Percentiles rank a stretch among this genome's conserved stretches.
Evolutionary conservation across 805 yeast genomes (phyloP).

Genomic region (Lachancea sp.): DNA sequence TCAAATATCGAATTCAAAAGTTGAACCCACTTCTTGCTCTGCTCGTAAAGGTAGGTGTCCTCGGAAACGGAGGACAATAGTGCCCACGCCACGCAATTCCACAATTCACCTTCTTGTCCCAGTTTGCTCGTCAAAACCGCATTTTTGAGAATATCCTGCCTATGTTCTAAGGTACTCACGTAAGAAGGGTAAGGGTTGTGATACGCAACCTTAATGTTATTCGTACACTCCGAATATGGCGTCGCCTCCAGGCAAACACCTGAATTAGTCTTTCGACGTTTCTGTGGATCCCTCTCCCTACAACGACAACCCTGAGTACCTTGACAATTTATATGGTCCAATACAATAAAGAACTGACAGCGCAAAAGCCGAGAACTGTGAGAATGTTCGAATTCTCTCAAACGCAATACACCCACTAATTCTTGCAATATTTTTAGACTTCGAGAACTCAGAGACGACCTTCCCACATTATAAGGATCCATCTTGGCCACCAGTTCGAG

Average conservation of each 20-base stretch:
- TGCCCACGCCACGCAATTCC: slow-evolving; percentile 27
- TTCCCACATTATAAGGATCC: slow-evolving; percentile 26
- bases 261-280: slow-evolving; percentile 14
- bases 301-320: background rate
- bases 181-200: slow-evolving; percentile 15
- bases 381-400: slow-evolving; percentile 10
- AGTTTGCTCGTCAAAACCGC: slow-evolving; percentile 17
- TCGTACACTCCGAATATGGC: background rate
- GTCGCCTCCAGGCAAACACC: slow-evolving; percentile 5
- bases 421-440: slow-evolving; percentile 29
- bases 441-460: slow-evolving; percentile 30
- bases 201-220: background rate
- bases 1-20: slow-evolving; percentile 19
- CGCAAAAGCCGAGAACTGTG: slow-evolving; percentile 24
- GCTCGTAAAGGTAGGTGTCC: slow-evolving; percentile 10
- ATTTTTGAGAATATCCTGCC: slow-evolving; percentile 18
- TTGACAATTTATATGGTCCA: background rate
- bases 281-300: slow-evolving; percentile 2
- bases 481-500: slow-evolving; percentile 20
- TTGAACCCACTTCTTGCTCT: slow-evolving; percentile 23
- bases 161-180: slow-evolving; percentile 20
- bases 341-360: slow-evolving; percentile 25
- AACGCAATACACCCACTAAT: slow-evolving; percentile 19
- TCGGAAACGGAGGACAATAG: slow-evolving; percentile 16
- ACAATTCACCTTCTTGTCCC: slow-evolving; percentile 20